Evolutionary conservation across 2,329 filamentous ascomycete genomes (phyloP), one percentile per base, ranked within the genome.

Genomic region (Fusarium redolens): DNA sequence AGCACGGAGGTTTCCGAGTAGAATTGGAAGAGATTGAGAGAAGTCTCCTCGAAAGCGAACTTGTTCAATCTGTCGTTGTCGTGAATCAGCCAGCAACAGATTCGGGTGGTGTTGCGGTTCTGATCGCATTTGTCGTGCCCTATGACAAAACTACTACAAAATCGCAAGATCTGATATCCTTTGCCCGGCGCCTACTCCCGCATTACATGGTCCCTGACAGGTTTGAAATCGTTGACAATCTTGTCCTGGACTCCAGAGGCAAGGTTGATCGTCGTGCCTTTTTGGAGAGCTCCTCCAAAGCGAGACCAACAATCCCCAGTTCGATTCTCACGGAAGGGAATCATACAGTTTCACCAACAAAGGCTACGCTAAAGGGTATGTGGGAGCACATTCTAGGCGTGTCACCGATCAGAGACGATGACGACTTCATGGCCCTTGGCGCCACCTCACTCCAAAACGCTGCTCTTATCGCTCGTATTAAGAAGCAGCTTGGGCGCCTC

Each of bases 1-100:
- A 61, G 17, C 47, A 41, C 6, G 14, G 58, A 20, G 31, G 58
- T 11, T 61, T 61, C 30, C 47, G 58, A 22, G 48, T 61, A 3
- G 58, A 55, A 22, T 22, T 61, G 25, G 58, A 61, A 55, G 48
- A 61, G 7, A 61, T 61, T 15, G 58, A 61, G 4, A 61, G 58
- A 33, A 55, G 6, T 4, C 37, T 61, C 5, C 38, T 55, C n/a
- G 48, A 61, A 20, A 43, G 38, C 20, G 18, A 55, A 15, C 22
- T 55, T 25, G 31, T 55, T 22, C 37, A 61, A 33, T 61, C 38
- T 20, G 58, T 44, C 30, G 30, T 61, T 17, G 38, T 61, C 37
- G 38, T 25, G 3, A 61, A 44, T 37, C 37, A 28, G 30, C 48
- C 58, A n/a, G 15, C 18, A 18, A 13, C 25, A 17, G 47, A 55